These are phyloP conservation scores for Lepiota brunneoincarnata DNA, from an alignment of 768 basidiomycete species.

Conservation along the genomic window DNA sequence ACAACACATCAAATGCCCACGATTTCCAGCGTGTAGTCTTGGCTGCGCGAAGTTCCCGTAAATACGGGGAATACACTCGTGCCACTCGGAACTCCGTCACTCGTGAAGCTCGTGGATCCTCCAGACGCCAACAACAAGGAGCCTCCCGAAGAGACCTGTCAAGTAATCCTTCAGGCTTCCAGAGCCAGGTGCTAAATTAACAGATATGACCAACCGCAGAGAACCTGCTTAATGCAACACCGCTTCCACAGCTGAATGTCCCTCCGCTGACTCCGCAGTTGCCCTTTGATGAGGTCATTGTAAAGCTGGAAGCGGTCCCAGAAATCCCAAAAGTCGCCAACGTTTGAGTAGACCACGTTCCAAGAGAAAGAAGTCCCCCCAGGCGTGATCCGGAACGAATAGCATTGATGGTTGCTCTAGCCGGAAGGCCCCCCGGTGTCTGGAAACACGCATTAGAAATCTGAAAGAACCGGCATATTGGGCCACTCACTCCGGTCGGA, in stretches of 20 bases:
- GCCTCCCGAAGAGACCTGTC: slow-evolving; percentile 44
- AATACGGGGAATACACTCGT: slow-evolving; percentile 37
- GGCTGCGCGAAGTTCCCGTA: slow-evolving; percentile 29
- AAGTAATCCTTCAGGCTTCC: not conserved
- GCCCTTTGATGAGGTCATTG: slow-evolving; percentile 58
- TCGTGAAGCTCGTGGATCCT: slow-evolving; percentile 50
- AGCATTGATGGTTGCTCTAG: slow-evolving; percentile 45
- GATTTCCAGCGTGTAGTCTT: slow-evolving; percentile 38
- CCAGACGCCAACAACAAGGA: slow-evolving; percentile 46
- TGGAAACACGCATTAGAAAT: slow-evolving; percentile 2
- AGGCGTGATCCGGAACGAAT: slow-evolving; percentile 30
- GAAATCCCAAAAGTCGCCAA: slow-evolving; percentile 52
- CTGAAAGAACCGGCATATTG: not conserved
- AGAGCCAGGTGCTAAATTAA: slow-evolving; percentile 2
- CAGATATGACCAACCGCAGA: slow-evolving; percentile 41
- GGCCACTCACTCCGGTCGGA: slow-evolving; percentile 18
- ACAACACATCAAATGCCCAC: slow-evolving; percentile 25
- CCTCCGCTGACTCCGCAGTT: slow-evolving; percentile 48
- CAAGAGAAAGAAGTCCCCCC: slow-evolving; percentile 52
- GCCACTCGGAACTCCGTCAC: slow-evolving; percentile 51
- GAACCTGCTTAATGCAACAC: slow-evolving; percentile 45
- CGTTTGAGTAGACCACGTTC: slow-evolving; percentile 63
- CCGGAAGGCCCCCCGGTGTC: slow-evolving; percentile 32
- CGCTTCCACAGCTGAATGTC: slow-evolving; percentile 48
- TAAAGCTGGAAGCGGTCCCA: slow-evolving; percentile 49